phyloP scores from a whole-genome alignment of 139 green algal genomes.

The Dunaliella sp. region DNA sequence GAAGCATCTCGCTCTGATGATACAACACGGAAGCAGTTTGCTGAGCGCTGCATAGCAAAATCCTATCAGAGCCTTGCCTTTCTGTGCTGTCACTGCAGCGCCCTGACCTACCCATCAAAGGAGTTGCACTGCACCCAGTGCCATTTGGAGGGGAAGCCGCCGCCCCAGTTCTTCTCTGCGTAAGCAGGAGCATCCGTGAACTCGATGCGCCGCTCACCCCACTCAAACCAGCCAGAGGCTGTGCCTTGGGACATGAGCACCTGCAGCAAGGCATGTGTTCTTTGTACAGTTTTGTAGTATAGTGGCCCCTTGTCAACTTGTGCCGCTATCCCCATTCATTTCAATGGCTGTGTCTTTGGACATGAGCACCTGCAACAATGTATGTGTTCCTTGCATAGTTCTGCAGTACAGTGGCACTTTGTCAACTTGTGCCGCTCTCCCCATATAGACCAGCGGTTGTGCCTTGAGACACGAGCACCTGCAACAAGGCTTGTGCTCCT shows the following conservation, averaged over 20 bases:
- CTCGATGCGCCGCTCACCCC: conserved; percentile 73
- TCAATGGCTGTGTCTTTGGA: conserved; percentile 79
- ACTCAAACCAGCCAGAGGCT: conserved; percentile 87
- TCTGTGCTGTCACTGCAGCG: background rate
- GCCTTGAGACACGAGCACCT: conserved; percentile 89
- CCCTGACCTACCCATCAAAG: conserved; percentile 63
- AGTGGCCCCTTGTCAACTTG: no score
- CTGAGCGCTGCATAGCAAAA: no score
- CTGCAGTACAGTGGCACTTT: no score
- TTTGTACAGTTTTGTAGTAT: no score
- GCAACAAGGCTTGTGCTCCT: no score
- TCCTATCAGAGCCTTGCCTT: background rate
- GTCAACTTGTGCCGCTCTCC: conserved; percentile 66
- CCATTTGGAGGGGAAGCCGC: conserved; percentile 90
- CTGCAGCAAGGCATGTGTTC: no score
- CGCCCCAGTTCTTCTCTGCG: conserved; percentile 98
- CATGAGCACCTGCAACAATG: conserved; percentile 84
- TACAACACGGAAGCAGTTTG: no score
- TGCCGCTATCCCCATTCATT: conserved; percentile 82
- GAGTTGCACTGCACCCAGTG: conserved; percentile 94
- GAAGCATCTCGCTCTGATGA: no score
- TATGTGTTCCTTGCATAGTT: no score
- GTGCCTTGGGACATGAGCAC: conserved; percentile 86
- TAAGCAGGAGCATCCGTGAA: conserved; percentile 76
- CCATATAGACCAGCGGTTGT: conserved; percentile 88